A percentile compares a stretch with the other conserved stretches of the same genome.
Evolutionary conservation across 768 basidiomycete species (phyloP).

Genomic region (Macrolepiota dolichaula): DNA sequence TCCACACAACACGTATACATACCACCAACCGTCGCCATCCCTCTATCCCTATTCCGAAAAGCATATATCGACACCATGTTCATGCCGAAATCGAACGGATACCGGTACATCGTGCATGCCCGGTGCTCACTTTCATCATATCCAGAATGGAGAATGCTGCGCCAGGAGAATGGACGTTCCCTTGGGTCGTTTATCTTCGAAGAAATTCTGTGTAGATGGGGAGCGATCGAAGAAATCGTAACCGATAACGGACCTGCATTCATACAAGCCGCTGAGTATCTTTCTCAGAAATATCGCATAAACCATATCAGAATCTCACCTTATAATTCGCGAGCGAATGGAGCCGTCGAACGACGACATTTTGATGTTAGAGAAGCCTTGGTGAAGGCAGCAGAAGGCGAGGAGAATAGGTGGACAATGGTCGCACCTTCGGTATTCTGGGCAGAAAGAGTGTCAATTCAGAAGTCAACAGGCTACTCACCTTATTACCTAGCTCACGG

Average conservation of each 20-base stretch:
- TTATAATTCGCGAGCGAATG: slow-evolving; percentile 38
- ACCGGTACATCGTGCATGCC: too few species aligned
- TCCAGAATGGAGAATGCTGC: too few species aligned
- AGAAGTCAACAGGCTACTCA: slow-evolving; percentile 27
- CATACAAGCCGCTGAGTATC: slow-evolving; percentile 16
- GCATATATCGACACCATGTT: too few species aligned
- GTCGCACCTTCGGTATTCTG: slow-evolving; percentile 25
- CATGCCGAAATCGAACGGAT: too few species aligned
- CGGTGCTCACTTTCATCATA: too few species aligned
- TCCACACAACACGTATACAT: too few species aligned
- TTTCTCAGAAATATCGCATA: slow-evolving; percentile 24
- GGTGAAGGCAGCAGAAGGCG: slow-evolving; percentile 26
- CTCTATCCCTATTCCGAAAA: too few species aligned
- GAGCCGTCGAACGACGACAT: slow-evolving; percentile 28
- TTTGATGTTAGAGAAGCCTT: slow-evolving; percentile 24
- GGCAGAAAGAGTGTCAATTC: slow-evolving; percentile 28
- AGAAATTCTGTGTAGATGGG: too few species aligned
- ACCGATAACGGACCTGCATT: slow-evolving; percentile 29
- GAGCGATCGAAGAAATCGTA: too few species aligned
- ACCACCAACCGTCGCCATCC: too few species aligned
- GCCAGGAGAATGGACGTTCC: too few species aligned
- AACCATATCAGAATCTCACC: slow-evolving; percentile 34
- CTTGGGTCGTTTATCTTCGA: too few species aligned
- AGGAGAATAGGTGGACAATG: slow-evolving; percentile 27
- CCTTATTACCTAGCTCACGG: slow-evolving; percentile 32